Conservation (phyloP, 2,329 filamentous ascomycete genomes). For the Emergomyces pasteurianus region DNA sequence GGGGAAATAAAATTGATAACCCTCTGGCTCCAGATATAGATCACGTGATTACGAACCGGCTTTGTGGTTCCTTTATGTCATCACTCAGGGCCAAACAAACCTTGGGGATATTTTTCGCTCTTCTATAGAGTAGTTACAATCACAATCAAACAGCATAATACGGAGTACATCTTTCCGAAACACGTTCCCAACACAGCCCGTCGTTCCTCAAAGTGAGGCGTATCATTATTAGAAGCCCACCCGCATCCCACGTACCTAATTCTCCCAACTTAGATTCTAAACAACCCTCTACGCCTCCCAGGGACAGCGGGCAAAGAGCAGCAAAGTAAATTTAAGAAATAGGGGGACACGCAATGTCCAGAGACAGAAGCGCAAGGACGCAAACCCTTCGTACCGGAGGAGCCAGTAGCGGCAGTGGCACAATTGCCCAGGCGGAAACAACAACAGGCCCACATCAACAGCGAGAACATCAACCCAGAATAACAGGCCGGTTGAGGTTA, state of each 20-base stretch:
- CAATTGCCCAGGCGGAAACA: background rate
- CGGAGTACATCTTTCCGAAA: background rate
- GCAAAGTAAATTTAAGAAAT: background rate
- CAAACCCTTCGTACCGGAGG: background rate
- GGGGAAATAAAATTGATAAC: too few relatives aligned
- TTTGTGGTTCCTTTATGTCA: too few relatives aligned
- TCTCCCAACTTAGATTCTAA: background rate
- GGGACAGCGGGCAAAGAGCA: background rate
- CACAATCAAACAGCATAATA: background rate
- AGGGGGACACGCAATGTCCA: background rate
- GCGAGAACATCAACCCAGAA: background rate
- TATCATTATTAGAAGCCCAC: background rate
- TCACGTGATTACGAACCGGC: too few relatives aligned
- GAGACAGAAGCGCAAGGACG: background rate
- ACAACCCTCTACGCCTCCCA: background rate
- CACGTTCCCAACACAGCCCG: background rate
- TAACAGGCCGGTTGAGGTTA: slow-evolving; percentile 7
- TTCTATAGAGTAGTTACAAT: too few relatives aligned
- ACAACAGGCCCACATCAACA: background rate
- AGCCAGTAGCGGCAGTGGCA: background rate
- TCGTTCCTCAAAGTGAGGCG: background rate
- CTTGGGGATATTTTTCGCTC: too few relatives aligned
- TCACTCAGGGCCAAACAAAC: too few relatives aligned
- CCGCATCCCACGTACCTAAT: background rate
- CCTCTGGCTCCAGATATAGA: too few relatives aligned